Evolutionary conservation across 208 protist species (phyloP), one percentile per base, ranked within the genome.

Genomic region (Trypanosoma melophagium): DNA sequence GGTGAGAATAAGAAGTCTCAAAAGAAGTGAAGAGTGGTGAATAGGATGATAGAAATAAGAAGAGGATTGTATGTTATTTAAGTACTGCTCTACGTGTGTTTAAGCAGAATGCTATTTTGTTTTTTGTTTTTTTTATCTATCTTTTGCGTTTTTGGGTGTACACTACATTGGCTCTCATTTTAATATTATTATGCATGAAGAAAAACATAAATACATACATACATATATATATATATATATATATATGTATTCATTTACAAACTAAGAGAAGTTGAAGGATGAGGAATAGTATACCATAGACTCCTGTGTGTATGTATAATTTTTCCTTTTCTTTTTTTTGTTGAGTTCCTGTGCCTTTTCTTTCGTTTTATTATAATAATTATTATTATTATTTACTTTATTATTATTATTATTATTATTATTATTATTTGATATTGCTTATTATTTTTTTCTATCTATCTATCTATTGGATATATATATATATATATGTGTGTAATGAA

Each of bases 291-390:
- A n/a, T n/a, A n/a, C n/a, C n/a, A n/a, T n/a, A n/a, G n/a, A n/a
- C n/a, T n/a, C n/a, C n/a, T n/a, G n/a, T n/a, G n/a, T n/a, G n/a
- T n/a, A n/a, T 44, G 47, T 7, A 22, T 19, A 25, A 24, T 49
- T 66, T 40, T 68, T 52, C 16, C 41, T 60, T 5, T 45, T 74
- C 19, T 69, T 60, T 57, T 61, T 76, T 69, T 22, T 55, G 45
- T 57, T 66, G 59, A 22, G 13, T 28, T 60, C 8, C 52, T 5
- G 49, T 22, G 52, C 54, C 3, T 54, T 64, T 35, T 38, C 14
- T 52, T 55, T 44, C 22, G 22, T 42, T 63, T 0, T n/a, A 42
- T 63, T 24, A n/a, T 9, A 52, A 63, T 60, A n/a, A n/a, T 25
- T 9, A 19, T 49, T 59, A 28, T 51, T 19, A 45, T 54, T 50